These are phyloP conservation scores for Potentilla sterilis DNA, from an alignment of 306 rosid species.

Conservation along the genomic window DNA sequence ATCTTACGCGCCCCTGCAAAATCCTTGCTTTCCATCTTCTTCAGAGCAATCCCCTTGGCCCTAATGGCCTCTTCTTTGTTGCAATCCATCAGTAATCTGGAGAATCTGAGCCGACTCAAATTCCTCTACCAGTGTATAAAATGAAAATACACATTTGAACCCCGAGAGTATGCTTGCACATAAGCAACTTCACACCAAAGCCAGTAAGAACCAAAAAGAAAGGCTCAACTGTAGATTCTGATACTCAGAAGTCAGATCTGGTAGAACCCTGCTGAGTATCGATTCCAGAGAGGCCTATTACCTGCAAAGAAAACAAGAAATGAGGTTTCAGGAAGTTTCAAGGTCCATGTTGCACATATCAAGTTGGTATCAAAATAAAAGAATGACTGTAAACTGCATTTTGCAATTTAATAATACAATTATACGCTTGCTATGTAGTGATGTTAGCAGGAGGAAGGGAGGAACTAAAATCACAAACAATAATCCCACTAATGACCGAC, in stretches of 20 bases:
- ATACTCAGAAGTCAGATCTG: slow-evolving; percentile 20
- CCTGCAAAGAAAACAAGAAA: not conserved
- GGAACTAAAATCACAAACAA: not conserved
- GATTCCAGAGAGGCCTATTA: not conserved
- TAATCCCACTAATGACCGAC: not conserved
- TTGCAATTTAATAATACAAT: not conserved
- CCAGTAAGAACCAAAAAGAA: slow-evolving; percentile 18
- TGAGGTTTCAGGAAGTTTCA: not conserved
- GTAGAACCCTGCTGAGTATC: slow-evolving; percentile 31
- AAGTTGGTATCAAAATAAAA: not conserved
- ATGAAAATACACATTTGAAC: slow-evolving; percentile 31
- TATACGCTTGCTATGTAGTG: not conserved
- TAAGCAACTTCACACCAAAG: slow-evolving; percentile 10
- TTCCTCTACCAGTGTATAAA: slow-evolving; percentile 17
- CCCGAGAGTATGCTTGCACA: slow-evolving; percentile 6
- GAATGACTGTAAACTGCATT: not conserved
- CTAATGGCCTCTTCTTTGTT: slow-evolving; percentile 92
- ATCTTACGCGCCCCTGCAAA: slow-evolving; percentile 68
- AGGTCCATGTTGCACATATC: not conserved
- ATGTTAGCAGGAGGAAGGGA: too few species aligned
- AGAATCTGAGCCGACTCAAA: slow-evolving; percentile 31
- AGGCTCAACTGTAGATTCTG: slow-evolving; percentile 5
- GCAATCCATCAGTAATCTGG: slow-evolving; percentile 63
- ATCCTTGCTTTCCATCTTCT: slow-evolving; percentile 82
- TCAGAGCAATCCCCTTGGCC: slow-evolving; percentile 77